Evolutionary conservation across 2,329 filamentous ascomycete species (phyloP).

Genomic region (Chrysosporium queenslandicum): DNA sequence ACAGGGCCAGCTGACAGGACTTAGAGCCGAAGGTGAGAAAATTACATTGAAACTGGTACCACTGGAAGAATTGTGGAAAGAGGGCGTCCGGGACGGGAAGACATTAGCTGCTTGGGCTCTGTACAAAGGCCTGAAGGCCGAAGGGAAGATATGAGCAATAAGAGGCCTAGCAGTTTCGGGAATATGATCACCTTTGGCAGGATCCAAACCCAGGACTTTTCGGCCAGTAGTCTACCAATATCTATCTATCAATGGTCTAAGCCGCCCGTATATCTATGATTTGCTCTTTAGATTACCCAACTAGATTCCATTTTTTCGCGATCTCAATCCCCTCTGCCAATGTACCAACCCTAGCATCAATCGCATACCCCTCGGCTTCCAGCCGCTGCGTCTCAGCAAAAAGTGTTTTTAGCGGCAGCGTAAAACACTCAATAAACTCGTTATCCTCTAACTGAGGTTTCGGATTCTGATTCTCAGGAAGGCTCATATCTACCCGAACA

Average conservation of each 20-base stretch:
- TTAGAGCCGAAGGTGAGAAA: slow-evolving; percentile 48
- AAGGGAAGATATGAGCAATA: slow-evolving; percentile 34
- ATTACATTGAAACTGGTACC: slow-evolving; percentile 49
- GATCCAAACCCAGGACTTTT: background rate
- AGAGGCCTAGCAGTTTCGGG: too few relatives aligned
- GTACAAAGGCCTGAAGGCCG: slow-evolving; percentile 44
- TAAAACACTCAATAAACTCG: slow-evolving; percentile 74
- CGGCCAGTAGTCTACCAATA: background rate
- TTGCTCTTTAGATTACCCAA: slow-evolving; percentile 1
- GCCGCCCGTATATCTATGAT: background rate
- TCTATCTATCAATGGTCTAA: background rate
- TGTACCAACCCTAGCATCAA: slow-evolving; percentile 68
- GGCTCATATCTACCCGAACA: slow-evolving; percentile 58
- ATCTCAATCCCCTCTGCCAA: slow-evolving; percentile 69
- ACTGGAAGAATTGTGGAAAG: slow-evolving; percentile 45
- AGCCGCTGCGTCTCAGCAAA: slow-evolving; percentile 58
- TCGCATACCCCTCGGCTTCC: slow-evolving; percentile 62
- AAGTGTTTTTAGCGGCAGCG: slow-evolving; percentile 52
- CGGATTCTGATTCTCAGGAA: slow-evolving; percentile 59
- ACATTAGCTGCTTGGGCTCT: slow-evolving; percentile 46
- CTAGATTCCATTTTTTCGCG: slow-evolving; percentile 43
- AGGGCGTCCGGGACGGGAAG: slow-evolving; percentile 47
- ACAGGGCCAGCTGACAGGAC: slow-evolving; percentile 45
- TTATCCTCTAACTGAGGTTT: slow-evolving; percentile 64
- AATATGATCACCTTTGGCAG: background rate